phyloP scores from a whole-genome alignment of 75 land plant species.

The Sequoiadendron giganteum region DNA sequence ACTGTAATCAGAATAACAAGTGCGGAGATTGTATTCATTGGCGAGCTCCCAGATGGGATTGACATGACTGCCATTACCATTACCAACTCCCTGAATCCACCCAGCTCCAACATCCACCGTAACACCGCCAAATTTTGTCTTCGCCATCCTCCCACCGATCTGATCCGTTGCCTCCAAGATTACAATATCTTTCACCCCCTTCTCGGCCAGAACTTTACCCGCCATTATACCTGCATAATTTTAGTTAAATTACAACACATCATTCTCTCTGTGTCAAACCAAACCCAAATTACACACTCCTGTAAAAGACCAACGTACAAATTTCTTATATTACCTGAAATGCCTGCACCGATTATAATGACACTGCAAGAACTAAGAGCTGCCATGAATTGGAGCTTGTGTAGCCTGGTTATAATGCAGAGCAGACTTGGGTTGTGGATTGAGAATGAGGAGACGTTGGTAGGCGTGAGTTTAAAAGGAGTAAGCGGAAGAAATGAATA shows the following conservation, averaged over 20 bases:
- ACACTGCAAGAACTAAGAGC: neutral
- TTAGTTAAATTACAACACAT: neutral
- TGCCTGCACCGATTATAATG: slow-evolving; percentile 8
- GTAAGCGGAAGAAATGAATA: too few relatives aligned
- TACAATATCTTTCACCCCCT: slow-evolving; percentile 61
- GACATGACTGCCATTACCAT: slow-evolving; percentile 29
- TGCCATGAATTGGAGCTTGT: neutral
- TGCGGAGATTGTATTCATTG: slow-evolving; percentile 32
- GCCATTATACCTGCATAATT: slow-evolving; percentile 47
- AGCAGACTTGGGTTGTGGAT: too few relatives aligned
- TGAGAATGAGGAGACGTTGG: too few relatives aligned
- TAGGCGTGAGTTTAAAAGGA: too few relatives aligned
- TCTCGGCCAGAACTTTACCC: slow-evolving; percentile 57
- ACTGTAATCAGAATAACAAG: slow-evolving; percentile 51
- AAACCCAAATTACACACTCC: neutral
- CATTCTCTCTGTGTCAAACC: neutral
- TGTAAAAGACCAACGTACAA: neutral
- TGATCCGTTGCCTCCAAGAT: slow-evolving; percentile 70
- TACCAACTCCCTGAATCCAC: slow-evolving; percentile 75
- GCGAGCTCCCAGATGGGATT: slow-evolving; percentile 84
- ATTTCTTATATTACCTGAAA: neutral
- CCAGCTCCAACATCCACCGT: slow-evolving; percentile 78
- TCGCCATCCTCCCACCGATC: slow-evolving; percentile 64
- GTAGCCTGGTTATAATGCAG: too few relatives aligned
- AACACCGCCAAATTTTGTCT: slow-evolving; percentile 50